Evolutionary conservation across 306 rosid genomes (phyloP).

Genomic region (Gleditsia sinensis): DNA sequence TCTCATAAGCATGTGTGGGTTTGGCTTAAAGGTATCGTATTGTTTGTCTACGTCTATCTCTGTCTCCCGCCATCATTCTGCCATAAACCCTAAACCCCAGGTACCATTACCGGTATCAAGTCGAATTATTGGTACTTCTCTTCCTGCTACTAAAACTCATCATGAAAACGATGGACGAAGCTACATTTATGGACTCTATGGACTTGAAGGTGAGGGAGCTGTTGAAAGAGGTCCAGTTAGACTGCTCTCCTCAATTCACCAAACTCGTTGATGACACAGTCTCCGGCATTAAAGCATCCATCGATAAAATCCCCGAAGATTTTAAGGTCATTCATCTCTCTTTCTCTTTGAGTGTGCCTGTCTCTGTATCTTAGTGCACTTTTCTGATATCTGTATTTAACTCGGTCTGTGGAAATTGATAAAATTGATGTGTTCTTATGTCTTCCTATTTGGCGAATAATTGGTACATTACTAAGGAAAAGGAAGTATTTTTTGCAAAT

Average conservation of each 20-base stretch:
- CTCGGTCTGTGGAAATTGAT: neutral
- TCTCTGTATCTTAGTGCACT: neutral
- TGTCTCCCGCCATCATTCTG: slow-evolving; percentile 19
- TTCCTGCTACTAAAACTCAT: neutral
- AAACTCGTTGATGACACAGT: slow-evolving; percentile 61
- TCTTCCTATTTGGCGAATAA: neutral
- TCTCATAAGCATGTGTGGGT: no score
- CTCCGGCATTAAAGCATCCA: slow-evolving; percentile 52
- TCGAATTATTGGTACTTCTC: neutral
- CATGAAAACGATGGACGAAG: slow-evolving; percentile 34
- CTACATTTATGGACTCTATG: slow-evolving; percentile 38
- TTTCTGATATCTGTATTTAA: neutral
- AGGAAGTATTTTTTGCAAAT: neutral
- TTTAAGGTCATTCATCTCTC: slow-evolving; percentile 41
- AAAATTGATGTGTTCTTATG: neutral
- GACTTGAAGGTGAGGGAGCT: slow-evolving; percentile 68
- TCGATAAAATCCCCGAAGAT: slow-evolving; percentile 62
- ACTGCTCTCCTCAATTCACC: slow-evolving; percentile 42
- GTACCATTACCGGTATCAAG: neutral
- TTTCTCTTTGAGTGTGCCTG: neutral
- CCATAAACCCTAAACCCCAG: neutral
- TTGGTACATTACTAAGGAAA: neutral
- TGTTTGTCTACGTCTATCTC: neutral
- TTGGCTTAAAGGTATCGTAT: neutral
- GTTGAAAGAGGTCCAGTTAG: slow-evolving; percentile 61